Evolutionary conservation across 1,139 yeast species (phyloP), one percentile per base, ranked within the genome.

Genomic region (Spathaspora sp.): DNA sequence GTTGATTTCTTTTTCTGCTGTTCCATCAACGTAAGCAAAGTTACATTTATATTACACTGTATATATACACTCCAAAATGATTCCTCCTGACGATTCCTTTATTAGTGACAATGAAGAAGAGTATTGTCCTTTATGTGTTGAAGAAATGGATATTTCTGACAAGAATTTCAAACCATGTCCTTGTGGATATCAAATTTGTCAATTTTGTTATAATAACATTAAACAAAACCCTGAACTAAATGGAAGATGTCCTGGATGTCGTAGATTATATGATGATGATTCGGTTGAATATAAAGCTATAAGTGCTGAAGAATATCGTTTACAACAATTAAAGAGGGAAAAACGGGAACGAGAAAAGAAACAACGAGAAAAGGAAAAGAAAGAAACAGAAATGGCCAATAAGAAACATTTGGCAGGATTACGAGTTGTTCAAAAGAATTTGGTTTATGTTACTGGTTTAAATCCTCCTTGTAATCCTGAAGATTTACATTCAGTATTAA

Each of bases 121-220:
- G 56, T 76, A 77, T 56, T 86, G 95, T 70, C 99, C 98, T 50
- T 80, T 93, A 53, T 93, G 99, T 74, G 95, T 90, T 61, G 99
- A 93, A 68, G 97, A 93, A 64, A 84, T 93, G 91, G 99, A 93
- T 67, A 83, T 91, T 40, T 86, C 96, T 16, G 99, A 95, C 67
- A 89, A 88, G 64, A 89, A 91, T 68, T 95, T 95, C 78, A 89
- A 87, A 65, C 99, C 99, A 6, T 95, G 99, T 74, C 99, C 98
- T 1, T 95, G 99, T 72, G 99, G 99, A 10, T 95, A 95, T 63
- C 99, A 95, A 63, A 89, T 93, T 50, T 95, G 99, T 67, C 98
- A 93, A 74, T 95, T 95, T 63, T 95, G 99, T 65, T 95, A 91
- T 75, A 93, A 95, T 70, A 93, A 91, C 64, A 95, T 95, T 59